Base-by-base conservation (phyloP, 2,329 filamentous ascomycete genomes). In the Fusarium sp. region DNA sequence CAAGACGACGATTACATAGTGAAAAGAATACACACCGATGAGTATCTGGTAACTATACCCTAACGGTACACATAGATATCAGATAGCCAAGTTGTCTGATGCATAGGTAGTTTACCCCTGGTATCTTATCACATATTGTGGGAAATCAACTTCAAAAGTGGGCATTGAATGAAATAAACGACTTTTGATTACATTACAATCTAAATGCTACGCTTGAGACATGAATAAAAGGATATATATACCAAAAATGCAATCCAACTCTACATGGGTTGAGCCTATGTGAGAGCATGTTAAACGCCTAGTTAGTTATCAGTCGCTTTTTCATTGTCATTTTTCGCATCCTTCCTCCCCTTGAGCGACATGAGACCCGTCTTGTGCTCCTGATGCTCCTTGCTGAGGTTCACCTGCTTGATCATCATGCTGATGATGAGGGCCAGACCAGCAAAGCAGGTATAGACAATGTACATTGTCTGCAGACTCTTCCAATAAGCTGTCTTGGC, bases 281-380 rank as follows among this genome's bases (percentile, higher is more conserved):
- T 52, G 35, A 33, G 57, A 57, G n/a, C 59, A 63, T n/a, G 38
- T 52, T n/a, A 30, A 52, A 47, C 32, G 6, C 27, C 22, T 3
- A 38, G 47, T 72, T 56, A 75, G 37, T 72, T 74, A 7, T 70
- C 65, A 11, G 65, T 67, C n/a, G 57, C 58, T 54, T 75, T 72
- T n/a, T 76, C 69, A 6, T 6, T 43, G n/a, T 30, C 73, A 1
- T 56, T 57, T 30, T 70, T 68, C 43, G 74, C 76, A 25, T 81
- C 76, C 6, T 77, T 79, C 25, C 80, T 77, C 9, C 76, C 74
- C 76, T 80, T 82, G 72, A 86, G 79, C 7, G 83, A 82, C 70
- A 86, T 81, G 66, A 91, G 76, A 0, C 90, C 90, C 1, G 90
- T 91, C 84, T 89, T 89, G 78, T 90, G 86, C 80, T 90, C 89